These are phyloP conservation scores for Globisporangium orthogonon DNA, from an alignment of 352 stramenopile genomes.

Conservation along the genomic window DNA sequence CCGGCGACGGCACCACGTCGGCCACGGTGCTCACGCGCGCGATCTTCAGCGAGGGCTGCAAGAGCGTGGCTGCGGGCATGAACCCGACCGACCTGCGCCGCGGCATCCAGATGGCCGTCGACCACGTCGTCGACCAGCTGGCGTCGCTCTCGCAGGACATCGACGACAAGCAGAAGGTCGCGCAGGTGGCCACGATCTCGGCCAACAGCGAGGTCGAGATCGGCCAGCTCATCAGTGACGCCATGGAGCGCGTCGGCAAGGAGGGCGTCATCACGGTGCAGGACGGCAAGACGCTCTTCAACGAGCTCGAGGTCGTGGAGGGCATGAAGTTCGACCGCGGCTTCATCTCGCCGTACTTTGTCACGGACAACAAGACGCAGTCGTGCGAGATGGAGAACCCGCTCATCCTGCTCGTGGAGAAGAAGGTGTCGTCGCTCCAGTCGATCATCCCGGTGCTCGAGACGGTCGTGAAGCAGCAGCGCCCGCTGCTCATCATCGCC, in stretches of 20 bases:
- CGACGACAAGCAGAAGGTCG: constrained; percentile 98
- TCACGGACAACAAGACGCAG: constrained; percentile 99
- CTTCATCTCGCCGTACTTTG: constrained; percentile 99
- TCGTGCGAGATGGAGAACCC: constrained; percentile 98
- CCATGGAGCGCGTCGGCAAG: constrained; percentile 99
- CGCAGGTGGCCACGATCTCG: constrained; percentile 99
- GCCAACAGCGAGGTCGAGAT: constrained; percentile 98
- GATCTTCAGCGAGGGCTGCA: constrained; percentile 99
- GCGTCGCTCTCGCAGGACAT: constrained; percentile 96
- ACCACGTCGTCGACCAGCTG: constrained; percentile 94
- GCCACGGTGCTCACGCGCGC: constrained; percentile 97
- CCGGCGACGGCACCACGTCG: constrained; percentile 99
- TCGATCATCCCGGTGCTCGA: constrained; percentile 97
- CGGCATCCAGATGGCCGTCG: constrained; percentile 97
- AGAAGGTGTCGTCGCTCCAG: constrained; percentile 98
- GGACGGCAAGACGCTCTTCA: constrained; percentile 99
- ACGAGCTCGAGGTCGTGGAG: constrained; percentile 99
- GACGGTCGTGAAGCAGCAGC: constrained; percentile 94
- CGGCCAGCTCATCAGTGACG: constrained; percentile 96
- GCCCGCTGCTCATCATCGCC: constrained; percentile 98
- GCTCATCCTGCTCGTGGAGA: constrained; percentile 99
- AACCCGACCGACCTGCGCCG: constrained; percentile 99
- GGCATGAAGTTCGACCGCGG: constrained; percentile 99
- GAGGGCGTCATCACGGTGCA: constrained; percentile 98
- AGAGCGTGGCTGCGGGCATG: constrained; percentile 98